Evolutionary conservation across 306 rosid species (phyloP).

Genomic region (Dryas drummondii): DNA sequence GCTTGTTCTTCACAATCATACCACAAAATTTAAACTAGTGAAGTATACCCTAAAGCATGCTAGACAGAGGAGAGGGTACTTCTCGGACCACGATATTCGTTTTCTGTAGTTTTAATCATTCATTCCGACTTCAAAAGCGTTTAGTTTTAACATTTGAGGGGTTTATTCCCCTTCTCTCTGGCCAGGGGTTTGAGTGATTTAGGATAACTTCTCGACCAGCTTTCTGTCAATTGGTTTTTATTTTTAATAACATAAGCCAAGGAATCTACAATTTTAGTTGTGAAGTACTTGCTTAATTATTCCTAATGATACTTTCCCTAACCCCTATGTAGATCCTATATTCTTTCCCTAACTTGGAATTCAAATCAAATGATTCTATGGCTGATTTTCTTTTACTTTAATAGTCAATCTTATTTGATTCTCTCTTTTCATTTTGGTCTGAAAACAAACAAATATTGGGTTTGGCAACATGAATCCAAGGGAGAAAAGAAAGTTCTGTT

Average conservation of each 20-base stretch:
- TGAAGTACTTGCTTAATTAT: background rate
- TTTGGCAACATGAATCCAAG: background rate
- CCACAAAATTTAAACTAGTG: background rate
- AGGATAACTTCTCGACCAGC: background rate
- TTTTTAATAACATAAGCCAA: background rate
- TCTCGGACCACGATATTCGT: too few relatives aligned
- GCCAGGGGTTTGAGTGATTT: background rate
- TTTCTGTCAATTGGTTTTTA: background rate
- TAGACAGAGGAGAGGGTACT: background rate
- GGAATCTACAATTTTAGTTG: background rate
- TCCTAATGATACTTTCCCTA: too few relatives aligned
- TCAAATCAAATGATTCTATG: background rate
- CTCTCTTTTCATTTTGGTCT: background rate
- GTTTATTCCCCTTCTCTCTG: background rate
- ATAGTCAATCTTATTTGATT: background rate
- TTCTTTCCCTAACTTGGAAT: background rate
- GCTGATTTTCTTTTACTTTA: background rate
- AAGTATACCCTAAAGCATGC: background rate
- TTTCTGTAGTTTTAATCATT: background rate
- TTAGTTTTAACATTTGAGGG: background rate
- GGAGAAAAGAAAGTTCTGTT: background rate
- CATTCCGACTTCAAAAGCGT: background rate
- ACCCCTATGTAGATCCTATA: background rate
- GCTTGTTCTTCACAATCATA: background rate
- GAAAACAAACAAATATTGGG: background rate